Evolutionary conservation across 306 rosid species (phyloP), one percentile per base, ranked within the genome.

Genomic region (Spatholobus suberectus): DNA sequence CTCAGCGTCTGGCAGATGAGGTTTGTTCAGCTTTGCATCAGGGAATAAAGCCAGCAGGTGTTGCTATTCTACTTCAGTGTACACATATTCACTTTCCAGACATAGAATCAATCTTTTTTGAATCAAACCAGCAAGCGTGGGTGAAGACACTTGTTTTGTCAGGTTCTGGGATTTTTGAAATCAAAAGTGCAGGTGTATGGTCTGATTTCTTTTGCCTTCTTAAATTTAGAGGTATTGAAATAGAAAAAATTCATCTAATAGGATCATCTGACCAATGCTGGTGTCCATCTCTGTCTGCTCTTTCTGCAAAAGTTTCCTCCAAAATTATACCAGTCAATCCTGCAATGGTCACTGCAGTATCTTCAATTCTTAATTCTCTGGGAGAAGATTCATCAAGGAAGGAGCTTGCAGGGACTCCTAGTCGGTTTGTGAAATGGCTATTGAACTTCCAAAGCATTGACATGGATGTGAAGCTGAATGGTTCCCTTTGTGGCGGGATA

Each of bases 331-430:
- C 82, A 0, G 52, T 74, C 68, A 90, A 91, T 81, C 93, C 86
- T 0, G 70, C 70, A 63, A 89, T 92, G 97, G 88, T 85, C 58
- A 15, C 82, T 11, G 97, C 98, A 15, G 96, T 92, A 24, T 63
- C 87, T 65, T 93, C 98, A 26, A 93, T 95, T 80, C 90, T 95
- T 81, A 79, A 87, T 76, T 92, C 93, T 38, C 41, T 95, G 75
- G 99, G 98, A 61, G 99, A 95, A 91, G 99, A 95, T 68, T 94
- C 96, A 4, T 75, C 70, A n/a, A 84, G 99, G 79, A 84, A 90
- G 73, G 98, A 93, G 84, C 99, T 95, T 17, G 52, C 57, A 27
- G 99, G 94, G 73, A 96, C 97, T 35, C 98, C 99, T 57, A 82
- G 81, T 63, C 91, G 93, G n/a, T 96, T 92, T 18, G 92, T 92